These are phyloP conservation scores for Phytophthora hibernalis DNA, from an alignment of 352 stramenopile species.

Conservation along the genomic window DNA sequence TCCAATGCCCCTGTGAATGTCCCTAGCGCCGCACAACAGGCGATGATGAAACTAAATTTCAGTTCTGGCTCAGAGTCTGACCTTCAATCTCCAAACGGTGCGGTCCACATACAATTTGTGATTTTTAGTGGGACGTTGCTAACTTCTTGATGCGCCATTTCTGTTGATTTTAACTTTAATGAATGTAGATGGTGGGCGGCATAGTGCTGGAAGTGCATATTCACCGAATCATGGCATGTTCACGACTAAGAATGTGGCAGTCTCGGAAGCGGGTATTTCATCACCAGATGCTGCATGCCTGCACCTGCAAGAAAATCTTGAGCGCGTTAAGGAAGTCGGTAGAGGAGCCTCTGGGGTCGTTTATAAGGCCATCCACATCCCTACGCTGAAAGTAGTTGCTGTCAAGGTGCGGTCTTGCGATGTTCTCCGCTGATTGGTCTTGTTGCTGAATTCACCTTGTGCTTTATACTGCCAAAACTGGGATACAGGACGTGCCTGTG, in stretches of 20 bases:
- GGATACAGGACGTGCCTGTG: conserved; percentile 79
- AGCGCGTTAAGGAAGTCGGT: conserved; percentile 80
- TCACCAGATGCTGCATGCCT: conserved; percentile 79
- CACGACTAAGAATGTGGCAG: conserved; percentile 80
- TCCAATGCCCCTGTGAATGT: conserved; percentile 19
- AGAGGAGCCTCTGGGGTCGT: conserved; percentile 87
- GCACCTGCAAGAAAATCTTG: conserved; percentile 87
- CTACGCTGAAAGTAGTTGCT: conserved; percentile 90
- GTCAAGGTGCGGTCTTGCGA: conserved; percentile 68
- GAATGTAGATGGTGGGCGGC: conserved; percentile 52
- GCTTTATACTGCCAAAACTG: neutral
- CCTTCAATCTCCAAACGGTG: conserved; percentile 69
- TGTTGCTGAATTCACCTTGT: conserved; percentile 15
- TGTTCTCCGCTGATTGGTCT: neutral
- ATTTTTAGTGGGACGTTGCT: neutral
- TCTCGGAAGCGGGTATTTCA: conserved; percentile 88
- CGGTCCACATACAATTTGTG: conserved; percentile 10
- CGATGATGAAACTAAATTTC: conserved; percentile 78
- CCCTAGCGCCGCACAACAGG: conserved; percentile 69
- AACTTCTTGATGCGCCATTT: neutral
- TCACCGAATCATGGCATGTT: conserved; percentile 90
- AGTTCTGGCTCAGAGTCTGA: conserved; percentile 79
- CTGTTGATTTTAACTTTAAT: conserved; percentile 6
- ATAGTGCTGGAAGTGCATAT: conserved; percentile 84
- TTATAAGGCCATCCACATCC: conserved; percentile 92